These are phyloP conservation scores for Fusarium penzigii DNA, from an alignment of 2,329 filamentous ascomycete species.

Conservation along the genomic window DNA sequence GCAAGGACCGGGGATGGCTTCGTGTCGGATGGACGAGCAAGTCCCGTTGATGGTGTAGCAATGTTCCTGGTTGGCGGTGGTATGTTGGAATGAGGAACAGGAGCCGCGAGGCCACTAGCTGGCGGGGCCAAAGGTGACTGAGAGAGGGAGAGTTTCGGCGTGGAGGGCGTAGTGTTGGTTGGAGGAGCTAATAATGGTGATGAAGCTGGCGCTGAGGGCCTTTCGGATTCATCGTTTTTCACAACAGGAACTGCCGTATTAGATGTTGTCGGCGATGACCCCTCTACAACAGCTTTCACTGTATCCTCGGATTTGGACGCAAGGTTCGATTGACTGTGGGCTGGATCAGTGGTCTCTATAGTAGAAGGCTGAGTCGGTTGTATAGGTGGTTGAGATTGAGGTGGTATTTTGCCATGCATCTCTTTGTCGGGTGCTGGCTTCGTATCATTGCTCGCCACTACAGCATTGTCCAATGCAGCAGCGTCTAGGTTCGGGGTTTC, in stretches of 20 bases:
- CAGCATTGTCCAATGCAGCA: not conserved
- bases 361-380: not conserved
- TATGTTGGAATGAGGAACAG: conserved; percentile 11
- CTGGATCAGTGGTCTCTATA: not conserved
- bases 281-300: not conserved
- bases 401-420: not conserved
- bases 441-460: not conserved
- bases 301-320: not conserved
- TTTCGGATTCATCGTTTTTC: not conserved
- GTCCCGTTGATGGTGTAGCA: conserved; percentile 23
- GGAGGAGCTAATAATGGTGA: conserved; percentile 22
- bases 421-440: conserved; percentile 10
- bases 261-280: not conserved
- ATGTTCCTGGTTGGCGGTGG: conserved; percentile 5
- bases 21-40: conserved; percentile 26
- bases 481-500: conserved; percentile 15
- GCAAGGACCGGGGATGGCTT: conserved; percentile 38
- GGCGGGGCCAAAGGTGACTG: conserved; percentile 14
- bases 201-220: conserved; percentile 23
- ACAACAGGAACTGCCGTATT: not conserved
- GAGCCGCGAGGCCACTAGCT: conserved; percentile 22
- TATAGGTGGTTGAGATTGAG: conserved; percentile 4
- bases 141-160: conserved; percentile 15
- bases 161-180: conserved; percentile 9
- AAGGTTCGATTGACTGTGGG: not conserved